Base-by-base conservation (phyloP, 2,329 filamentous ascomycete genomes). In the Plenodomus biglobosus region DNA sequence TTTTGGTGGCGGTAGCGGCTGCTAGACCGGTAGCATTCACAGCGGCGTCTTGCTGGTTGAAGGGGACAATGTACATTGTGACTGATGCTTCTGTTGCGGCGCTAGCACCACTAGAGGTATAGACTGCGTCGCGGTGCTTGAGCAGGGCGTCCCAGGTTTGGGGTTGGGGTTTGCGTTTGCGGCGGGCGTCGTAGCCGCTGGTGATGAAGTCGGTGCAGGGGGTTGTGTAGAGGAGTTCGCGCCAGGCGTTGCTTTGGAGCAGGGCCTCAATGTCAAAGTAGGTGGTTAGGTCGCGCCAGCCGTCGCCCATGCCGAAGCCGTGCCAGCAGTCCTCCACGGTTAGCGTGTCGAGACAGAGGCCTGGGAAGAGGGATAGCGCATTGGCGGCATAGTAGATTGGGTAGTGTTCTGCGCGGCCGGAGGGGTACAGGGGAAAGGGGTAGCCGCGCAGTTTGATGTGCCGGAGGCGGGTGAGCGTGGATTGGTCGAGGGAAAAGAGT, bases 271-370 rank as follows among this genome's bases (percentile, higher is more conserved):
- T 63, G 30, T 71, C 67, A 38, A 66, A 61, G 30, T 71, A 71
- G 3, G 68, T 71, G 1, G 62, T 67, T 7, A 68, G 56, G 46
- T 70, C 66, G 42, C 65, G 62, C 64, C 64, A 71, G 16, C 62
- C 61, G 38, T 68, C 66, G 16, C 62, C 59, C 38, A 68, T 45
- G 4, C 66, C 68, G 38, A 64, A 64, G n/a, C 64, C 67, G 46
- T 72, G 69, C 56, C 66, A 71, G 34, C 61, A 62, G 38, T 72
- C 69, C 18, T 70, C 63, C 1, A 72, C 61, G 17, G 64, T 54
- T 8, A 72, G 53, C 7, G 58, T 56, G 34, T 70, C 59, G 8
- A 72, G 55, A 46, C 63, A 59, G 11, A 72, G 51, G 0, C 69
- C 67, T 8, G 68, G 66, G 6, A 72, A 50, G 7, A 71, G 45